Evolutionary conservation across 1,139 yeast genomes (phyloP).

Genomic region (Pichia sp.): DNA sequence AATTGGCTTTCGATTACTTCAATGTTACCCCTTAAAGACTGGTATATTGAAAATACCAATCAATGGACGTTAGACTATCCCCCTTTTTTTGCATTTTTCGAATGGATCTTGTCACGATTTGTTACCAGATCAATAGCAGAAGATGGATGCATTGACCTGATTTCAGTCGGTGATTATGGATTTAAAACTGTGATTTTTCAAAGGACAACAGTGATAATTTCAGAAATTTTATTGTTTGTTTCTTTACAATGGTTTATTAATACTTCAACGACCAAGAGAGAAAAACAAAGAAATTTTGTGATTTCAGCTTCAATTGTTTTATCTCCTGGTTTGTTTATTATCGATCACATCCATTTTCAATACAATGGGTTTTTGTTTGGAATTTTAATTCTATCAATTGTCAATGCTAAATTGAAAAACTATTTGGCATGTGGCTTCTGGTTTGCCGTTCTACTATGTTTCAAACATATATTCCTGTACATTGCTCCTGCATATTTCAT

Average conservation of each 20-base stretch:
- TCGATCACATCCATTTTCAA: constrained; percentile 92
- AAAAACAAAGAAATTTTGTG: constrained; percentile 52
- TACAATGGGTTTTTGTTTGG: constrained; percentile 94
- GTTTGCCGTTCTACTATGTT: constrained; percentile 75
- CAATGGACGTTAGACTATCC: constrained; percentile 98
- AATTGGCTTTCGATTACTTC: constrained; percentile 93
- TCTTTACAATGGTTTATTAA: constrained; percentile 68
- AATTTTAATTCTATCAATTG: constrained; percentile 61
- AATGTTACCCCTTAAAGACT: constrained; percentile 61
- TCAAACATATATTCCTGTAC: constrained; percentile 88
- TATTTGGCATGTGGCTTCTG: constrained; percentile 60
- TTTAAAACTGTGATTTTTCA: constrained; percentile 77
- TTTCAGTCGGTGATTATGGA: constrained; percentile 56
- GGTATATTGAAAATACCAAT: constrained; percentile 81
- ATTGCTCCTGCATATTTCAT: constrained; percentile 92
- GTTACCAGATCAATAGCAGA: constrained; percentile 55
- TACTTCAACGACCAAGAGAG: constrained; percentile 31
- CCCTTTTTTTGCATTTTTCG: constrained; percentile 95
- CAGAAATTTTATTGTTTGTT: constrained; percentile 64
- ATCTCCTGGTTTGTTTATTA: constrained; percentile 81
- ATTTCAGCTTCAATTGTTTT: constrained; percentile 76
- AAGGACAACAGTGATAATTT: constrained; percentile 65
- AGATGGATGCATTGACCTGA: constrained; percentile 78
- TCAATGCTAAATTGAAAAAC: constrained; percentile 53
- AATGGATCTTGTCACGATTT: constrained; percentile 64